Evolutionary conservation across 139 green algal genomes (phyloP), one percentile per base, ranked within the genome.

Genomic region (Chlamydomonas incerta): DNA sequence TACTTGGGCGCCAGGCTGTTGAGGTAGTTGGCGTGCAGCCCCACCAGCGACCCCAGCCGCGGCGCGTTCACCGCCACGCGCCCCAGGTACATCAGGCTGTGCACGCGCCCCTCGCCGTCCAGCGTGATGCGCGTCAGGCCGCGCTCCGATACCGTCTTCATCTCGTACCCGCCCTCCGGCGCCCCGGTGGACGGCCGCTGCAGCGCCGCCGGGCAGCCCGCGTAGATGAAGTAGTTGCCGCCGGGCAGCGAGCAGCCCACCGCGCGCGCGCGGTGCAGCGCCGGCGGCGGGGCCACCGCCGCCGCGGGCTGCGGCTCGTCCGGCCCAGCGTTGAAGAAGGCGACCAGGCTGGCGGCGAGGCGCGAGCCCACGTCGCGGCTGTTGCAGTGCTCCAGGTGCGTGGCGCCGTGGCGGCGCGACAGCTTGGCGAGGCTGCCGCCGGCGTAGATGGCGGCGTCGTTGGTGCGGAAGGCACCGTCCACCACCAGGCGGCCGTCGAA

Each of bases 401-500:
- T 74, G 33, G 80, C 74, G n/a, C 87, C 87, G 77, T 82, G 90
- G 21, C 74, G 80, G 3, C 91, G 86, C 10, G 91, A 95, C 50
- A 95, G 93, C 79, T 94, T 94, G 34, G 93, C 90, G 11, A 88
- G 31, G 1, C 90, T 85, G 21, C 94, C 94, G 13, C 88, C 92
- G 13, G 86, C 94, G 71, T 91, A 94, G 72, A 96, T 93, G 73
- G 74, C 41, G 21, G 82, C 47, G 71, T 95, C 93, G 71, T 87
- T 93, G 31, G 92, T 95, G 34, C 87, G 67, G 82, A 95, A 95
- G n/a, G 37, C 34, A 10, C 55, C 86, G 84, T 96, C 93, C 26
- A 96, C 92, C 24, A 96, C 93, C n/a, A 96, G 41, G 21, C 93
- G 90, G 1, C 94, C 94, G 80, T 96, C 94, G 63, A 90, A 96